Conservation (phyloP, 2,329 filamentous ascomycete species). For the Phialophora verrucosa region DNA sequence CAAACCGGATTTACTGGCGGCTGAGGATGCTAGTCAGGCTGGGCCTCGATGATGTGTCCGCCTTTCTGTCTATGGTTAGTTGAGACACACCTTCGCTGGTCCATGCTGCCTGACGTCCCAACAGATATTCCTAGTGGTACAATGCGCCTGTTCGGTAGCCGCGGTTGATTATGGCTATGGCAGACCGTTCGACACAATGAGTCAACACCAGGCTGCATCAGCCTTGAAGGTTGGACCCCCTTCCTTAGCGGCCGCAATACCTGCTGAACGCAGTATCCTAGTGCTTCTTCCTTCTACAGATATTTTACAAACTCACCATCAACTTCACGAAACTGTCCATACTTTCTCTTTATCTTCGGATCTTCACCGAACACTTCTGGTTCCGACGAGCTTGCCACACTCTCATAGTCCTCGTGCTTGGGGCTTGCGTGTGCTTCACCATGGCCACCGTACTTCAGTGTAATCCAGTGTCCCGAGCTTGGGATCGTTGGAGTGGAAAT, state of each 20-base stretch:
- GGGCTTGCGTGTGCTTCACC: constrained; percentile 56
- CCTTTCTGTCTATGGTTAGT: constrained; percentile 42
- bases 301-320: constrained; percentile 62
- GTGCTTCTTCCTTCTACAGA: constrained; percentile 60
- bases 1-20: constrained; percentile 41
- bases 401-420: constrained; percentile 51
- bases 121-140: constrained; percentile 41
- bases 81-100: neutral
- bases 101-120: constrained; percentile 3
- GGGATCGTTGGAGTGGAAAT: constrained; percentile 45
- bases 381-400: constrained; percentile 54
- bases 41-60: constrained; percentile 42
- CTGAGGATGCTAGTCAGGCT: constrained; percentile 36
- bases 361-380: constrained; percentile 54
- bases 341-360: constrained; percentile 60
- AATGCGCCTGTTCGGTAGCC: constrained; percentile 41
- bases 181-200: constrained; percentile 37
- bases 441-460: constrained; percentile 59
- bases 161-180: constrained; percentile 45
- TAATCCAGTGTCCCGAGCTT: constrained; percentile 55
- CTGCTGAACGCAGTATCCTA: constrained; percentile 36
- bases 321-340: constrained; percentile 62
- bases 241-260: neutral
- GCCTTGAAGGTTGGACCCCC: constrained; percentile 30
- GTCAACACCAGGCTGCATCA: constrained; percentile 36